A percentile compares a stretch with the other conserved stretches of the same genome.
These are phyloP conservation scores for Aphanomyces cochlioides DNA, from an alignment of 352 stramenopile genomes.

Conservation along the genomic window DNA sequence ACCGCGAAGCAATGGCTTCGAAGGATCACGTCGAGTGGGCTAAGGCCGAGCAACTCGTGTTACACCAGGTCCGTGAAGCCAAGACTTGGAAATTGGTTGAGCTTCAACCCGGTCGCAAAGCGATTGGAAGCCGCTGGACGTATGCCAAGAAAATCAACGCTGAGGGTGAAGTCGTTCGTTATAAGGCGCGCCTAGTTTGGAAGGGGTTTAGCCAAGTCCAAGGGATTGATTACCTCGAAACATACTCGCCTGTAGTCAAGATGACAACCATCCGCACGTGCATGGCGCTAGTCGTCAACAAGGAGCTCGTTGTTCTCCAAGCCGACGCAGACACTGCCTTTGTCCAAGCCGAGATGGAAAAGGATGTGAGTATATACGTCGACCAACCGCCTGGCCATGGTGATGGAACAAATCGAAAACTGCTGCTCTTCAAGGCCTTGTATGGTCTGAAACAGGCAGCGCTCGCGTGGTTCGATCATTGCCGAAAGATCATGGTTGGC, in stretches of 20 bases:
- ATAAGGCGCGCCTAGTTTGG: conserved; percentile 37
- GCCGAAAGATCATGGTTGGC: background rate
- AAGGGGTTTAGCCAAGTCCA: conserved; percentile 38
- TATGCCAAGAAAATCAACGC: conserved; percentile 42
- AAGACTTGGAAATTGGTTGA: background rate
- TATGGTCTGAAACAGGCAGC: conserved; percentile 34
- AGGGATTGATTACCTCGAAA: conserved; percentile 40
- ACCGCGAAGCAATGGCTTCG: background rate
- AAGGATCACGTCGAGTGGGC: conserved; percentile 1
- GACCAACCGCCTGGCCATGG: background rate
- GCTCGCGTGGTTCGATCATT: background rate
- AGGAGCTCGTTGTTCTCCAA: conserved; percentile 36
- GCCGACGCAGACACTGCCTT: conserved; percentile 34
- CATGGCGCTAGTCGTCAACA: conserved; percentile 17
- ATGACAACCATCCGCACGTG: conserved; percentile 40
- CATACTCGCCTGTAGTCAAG: conserved; percentile 38
- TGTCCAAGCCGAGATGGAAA: background rate
- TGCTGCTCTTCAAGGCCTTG: conserved; percentile 7
- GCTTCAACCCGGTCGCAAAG: background rate
- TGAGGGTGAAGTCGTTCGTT: conserved; percentile 35
- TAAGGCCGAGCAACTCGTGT: background rate
- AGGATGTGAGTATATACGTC: background rate
- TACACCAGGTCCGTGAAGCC: background rate
- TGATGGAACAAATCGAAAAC: background rate
- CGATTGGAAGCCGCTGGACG: conserved; percentile 37